Base-by-base conservation (phyloP, 2,329 filamentous ascomycete genomes). In the Calcarisporium arbuscula region DNA sequence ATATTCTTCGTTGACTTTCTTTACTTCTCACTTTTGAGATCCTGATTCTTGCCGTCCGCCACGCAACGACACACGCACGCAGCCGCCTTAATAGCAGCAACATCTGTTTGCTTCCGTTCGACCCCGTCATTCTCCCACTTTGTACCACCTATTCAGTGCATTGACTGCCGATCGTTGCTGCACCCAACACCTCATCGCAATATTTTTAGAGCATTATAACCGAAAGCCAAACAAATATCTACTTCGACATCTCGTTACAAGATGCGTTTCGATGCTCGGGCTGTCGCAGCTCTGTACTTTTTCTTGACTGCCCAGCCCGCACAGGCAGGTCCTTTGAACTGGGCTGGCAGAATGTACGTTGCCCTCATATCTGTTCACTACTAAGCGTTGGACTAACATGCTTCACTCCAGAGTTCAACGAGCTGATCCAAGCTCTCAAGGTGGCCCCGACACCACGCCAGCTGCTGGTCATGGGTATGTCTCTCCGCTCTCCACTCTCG, bases 321-420 rank as follows among this genome's bases (percentile, higher is more conserved):
- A 17, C 46, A 55, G 53, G 58, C 58, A 44, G 58, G 57, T 45
- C 61, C 54, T 53, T 45, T 57, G 20, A 48, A 47, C 34, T 51
- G 56, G 54, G 51, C 48, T 44, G 45, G 45, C 43, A 52, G 43
- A 44, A 39, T 52, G 57, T 60, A 42, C 34, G 53, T 45, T 25
- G 30, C 27, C 12, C 8, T n/a, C 8, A 36, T 10, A 31, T 7
- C 7, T 6, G 11, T 22, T 19, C 14, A 8, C 16, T 23, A 5
- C 9, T 11, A 4, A 25, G 22, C 9, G 5, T 14, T 6, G 19
- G 9, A 32, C 43, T 47, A 30, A 52, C 27, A 34, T 17, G 14
- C 8, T 19, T 7, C 30, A 12, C 8, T 27, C 18, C 15, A 55
- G 50, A 41, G 36, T 27, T 30, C 46, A 30, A 34, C 42, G 48